phyloP scores from a whole-genome alignment of 306 rosid species.

The Calophaca sinica region DNA sequence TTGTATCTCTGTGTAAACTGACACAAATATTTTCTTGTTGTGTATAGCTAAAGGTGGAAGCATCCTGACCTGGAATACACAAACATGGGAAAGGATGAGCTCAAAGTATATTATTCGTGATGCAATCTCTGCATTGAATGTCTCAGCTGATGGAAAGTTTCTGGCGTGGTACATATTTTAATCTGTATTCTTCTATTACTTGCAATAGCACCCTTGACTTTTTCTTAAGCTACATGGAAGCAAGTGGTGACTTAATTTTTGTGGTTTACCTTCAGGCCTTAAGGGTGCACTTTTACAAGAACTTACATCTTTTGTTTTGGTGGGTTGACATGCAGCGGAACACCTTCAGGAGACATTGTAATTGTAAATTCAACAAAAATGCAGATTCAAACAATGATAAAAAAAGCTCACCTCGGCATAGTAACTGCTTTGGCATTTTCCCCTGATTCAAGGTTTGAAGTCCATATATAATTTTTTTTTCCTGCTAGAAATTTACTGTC shows the following conservation, averaged over 20 bases:
- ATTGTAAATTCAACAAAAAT: conserved; percentile 70
- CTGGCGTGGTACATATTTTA: conserved; percentile 79
- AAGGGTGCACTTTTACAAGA: conserved; percentile 23
- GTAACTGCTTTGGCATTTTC: conserved; percentile 88
- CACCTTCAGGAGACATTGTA: conserved; percentile 76
- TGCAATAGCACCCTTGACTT: conserved; percentile 10
- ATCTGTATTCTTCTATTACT: conserved; percentile 26
- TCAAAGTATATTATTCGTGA: conserved; percentile 73
- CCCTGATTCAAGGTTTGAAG: conserved; percentile 81
- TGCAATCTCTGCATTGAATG: conserved; percentile 69
- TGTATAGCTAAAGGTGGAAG: conserved; percentile 73
- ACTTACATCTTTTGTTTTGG: conserved; percentile 46
- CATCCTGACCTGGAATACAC: conserved; percentile 80
- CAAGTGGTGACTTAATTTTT: conserved; percentile 31
- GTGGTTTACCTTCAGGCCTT: conserved; percentile 9
- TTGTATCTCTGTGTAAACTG: conserved; percentile 38
- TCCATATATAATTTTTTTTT: not conserved
- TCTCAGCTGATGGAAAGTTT: conserved; percentile 85
- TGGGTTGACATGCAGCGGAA: conserved; percentile 78
- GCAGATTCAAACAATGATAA: conserved; percentile 64
- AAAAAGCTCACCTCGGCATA: conserved; percentile 85
- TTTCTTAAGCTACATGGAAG: conserved; percentile 17
- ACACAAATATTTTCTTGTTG: conserved; percentile 36
- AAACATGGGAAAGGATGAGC: conserved; percentile 76
- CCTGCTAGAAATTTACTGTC: conserved; percentile 18